These are phyloP conservation scores for Aspergillus sp. DNA, from an alignment of 2,329 filamentous ascomycete species.

Conservation along the genomic window DNA sequence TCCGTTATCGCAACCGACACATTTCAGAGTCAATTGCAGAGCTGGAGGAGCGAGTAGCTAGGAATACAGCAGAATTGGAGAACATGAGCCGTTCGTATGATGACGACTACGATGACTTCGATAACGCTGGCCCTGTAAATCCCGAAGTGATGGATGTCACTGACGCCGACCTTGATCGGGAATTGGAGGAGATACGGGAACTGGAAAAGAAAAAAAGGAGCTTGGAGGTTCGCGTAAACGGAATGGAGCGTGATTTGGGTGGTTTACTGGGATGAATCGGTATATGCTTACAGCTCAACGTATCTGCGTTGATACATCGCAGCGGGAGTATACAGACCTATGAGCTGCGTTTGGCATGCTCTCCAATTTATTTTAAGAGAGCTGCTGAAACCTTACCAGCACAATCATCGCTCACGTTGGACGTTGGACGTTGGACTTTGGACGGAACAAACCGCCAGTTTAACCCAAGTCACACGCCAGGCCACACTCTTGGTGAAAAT, in stretches of 20 bases:
- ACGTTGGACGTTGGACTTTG: too few species aligned
- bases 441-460: neutral
- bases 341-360: neutral
- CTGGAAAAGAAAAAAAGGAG: conserved; percentile 63
- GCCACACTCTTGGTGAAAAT: neutral
- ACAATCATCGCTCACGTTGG: neutral
- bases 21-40: conserved; percentile 72
- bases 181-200: conserved; percentile 57
- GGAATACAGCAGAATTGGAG: conserved; percentile 72
- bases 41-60: conserved; percentile 76
- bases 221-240: conserved; percentile 64
- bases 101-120: conserved; percentile 57
- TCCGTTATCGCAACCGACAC: conserved; percentile 70
- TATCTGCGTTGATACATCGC: neutral
- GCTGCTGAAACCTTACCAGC: neutral
- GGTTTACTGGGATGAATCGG: conserved; percentile 54
- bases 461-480: neutral
- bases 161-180: conserved; percentile 45
- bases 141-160: conserved; percentile 31
- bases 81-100: conserved; percentile 64
- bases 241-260: conserved; percentile 68
- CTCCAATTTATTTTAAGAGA: too few species aligned
- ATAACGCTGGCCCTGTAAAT: conserved; percentile 38
- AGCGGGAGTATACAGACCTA: neutral
- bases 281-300: neutral